These are phyloP conservation scores for Nissolia schottii DNA, from an alignment of 306 rosid species.

Conservation along the genomic window DNA sequence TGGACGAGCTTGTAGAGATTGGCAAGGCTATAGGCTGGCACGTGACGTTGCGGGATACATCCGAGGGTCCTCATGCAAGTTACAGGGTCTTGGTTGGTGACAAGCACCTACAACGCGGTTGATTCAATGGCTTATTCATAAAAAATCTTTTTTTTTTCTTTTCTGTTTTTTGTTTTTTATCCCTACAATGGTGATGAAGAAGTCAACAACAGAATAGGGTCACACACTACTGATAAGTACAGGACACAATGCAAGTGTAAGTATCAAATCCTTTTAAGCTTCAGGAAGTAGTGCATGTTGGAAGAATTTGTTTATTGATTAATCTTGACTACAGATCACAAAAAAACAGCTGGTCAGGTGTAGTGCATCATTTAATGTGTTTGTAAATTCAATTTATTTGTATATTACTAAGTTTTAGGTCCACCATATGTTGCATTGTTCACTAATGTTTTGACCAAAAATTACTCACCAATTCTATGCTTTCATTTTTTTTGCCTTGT, in stretches of 20 bases:
- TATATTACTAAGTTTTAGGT: conserved; percentile 3
- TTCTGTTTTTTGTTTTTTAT: not conserved
- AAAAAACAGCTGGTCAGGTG: conserved; percentile 6
- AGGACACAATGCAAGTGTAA: conserved; percentile 6
- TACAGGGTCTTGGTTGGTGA: conserved; percentile 70
- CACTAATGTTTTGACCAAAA: not conserved
- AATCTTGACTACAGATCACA: conserved; percentile 13
- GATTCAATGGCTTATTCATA: conserved; percentile 24
- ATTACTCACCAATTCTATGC: not conserved
- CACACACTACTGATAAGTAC: not conserved
- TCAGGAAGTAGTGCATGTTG: not conserved
- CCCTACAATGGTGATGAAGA: conserved; percentile 7
- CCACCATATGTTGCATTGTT: conserved; percentile 8
- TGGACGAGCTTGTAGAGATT: conserved; percentile 75
- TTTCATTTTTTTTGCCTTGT: not conserved
- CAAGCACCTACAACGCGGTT: conserved; percentile 48
- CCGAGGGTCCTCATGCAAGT: conserved; percentile 93
- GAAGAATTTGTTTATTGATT: conserved; percentile 11
- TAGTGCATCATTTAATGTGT: conserved; percentile 13
- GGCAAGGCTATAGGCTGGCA: conserved; percentile 84
- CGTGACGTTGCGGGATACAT: conserved; percentile 55
- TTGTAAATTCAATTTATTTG: conserved; percentile 26
- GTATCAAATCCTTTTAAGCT: conserved; percentile 14
- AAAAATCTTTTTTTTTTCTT: not conserved
- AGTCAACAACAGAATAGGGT: not conserved